These are phyloP conservation scores for Macadamia integrifolia DNA, from an alignment of 164 flowering plant genomes.

Conservation along the genomic window DNA sequence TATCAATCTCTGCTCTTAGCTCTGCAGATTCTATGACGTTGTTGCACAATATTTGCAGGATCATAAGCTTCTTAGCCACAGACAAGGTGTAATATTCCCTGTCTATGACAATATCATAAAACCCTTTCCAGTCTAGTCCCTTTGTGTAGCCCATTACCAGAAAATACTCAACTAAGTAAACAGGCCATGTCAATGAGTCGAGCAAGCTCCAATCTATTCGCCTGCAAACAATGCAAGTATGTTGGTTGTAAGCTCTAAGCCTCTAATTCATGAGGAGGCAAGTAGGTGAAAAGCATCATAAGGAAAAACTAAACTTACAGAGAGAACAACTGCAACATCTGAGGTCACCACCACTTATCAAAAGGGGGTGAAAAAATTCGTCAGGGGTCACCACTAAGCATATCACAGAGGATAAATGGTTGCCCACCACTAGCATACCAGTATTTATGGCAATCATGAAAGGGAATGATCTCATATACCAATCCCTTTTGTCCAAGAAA, in stretches of 20 bases:
- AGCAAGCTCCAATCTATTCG: constrained; percentile 83
- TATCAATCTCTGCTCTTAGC: constrained; percentile 73
- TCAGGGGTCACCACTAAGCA: too few species aligned
- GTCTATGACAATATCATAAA: constrained; percentile 40
- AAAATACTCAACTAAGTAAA: constrained; percentile 61
- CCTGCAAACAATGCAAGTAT: constrained; percentile 37
- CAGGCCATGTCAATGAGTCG: constrained; percentile 89
- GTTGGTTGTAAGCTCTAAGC: background rate
- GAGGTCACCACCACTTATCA: too few species aligned
- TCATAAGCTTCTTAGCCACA: constrained; percentile 48
- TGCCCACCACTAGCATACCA: too few species aligned
- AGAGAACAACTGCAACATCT: too few species aligned
- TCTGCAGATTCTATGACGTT: constrained; percentile 65
- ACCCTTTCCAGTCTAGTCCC: constrained; percentile 55
- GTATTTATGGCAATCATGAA: too few species aligned
- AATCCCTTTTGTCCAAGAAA: too few species aligned
- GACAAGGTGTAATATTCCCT: constrained; percentile 70
- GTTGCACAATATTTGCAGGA: constrained; percentile 86
- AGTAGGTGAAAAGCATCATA: background rate
- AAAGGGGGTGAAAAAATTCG: too few species aligned
- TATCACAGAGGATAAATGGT: too few species aligned
- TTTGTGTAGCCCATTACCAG: constrained; percentile 50
- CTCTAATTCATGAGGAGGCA: background rate
- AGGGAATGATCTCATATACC: too few species aligned
- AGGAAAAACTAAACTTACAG: too few species aligned